Percentiles rank a stretch among this genome's conserved stretches.
phyloP scores from a whole-genome alignment of 371 early-diverging fungal genomes.

The Mortierella sp. region DNA sequence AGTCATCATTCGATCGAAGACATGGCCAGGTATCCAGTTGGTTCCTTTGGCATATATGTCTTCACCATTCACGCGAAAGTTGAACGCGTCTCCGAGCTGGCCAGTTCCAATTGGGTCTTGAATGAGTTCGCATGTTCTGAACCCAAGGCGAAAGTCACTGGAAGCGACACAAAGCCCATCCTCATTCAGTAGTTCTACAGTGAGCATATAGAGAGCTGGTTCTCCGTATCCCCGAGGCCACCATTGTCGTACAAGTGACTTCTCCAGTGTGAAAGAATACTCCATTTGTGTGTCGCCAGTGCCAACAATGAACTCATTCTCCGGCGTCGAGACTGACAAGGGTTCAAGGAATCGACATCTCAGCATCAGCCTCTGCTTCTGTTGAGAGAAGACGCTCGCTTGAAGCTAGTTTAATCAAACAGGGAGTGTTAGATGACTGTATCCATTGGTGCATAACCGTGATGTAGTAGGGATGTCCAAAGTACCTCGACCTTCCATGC shows the following conservation, averaged over 20 bases:
- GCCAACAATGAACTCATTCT: background rate
- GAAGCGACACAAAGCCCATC: slow-evolving; percentile 9
- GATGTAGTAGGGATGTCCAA: background rate
- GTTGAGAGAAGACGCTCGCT: background rate
- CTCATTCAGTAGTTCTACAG: slow-evolving; percentile 27
- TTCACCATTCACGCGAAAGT: slow-evolving; percentile 59
- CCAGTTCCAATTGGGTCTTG: slow-evolving; percentile 20
- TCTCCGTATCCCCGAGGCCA: slow-evolving; percentile 59
- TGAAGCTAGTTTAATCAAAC: background rate
- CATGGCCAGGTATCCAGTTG: slow-evolving; percentile 68
- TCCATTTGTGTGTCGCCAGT: background rate
- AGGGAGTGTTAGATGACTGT: background rate
- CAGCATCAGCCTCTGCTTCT: background rate
- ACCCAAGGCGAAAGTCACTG: slow-evolving; percentile 23
- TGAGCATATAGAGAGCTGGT: slow-evolving; percentile 48
- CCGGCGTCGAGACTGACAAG: slow-evolving; percentile 1
- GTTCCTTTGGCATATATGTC: slow-evolving; percentile 57
- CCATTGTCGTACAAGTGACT: slow-evolving; percentile 38
- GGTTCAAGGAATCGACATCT: background rate
- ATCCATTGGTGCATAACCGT: background rate
- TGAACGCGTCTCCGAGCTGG: slow-evolving; percentile 56
- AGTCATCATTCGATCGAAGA: slow-evolving; percentile 36
- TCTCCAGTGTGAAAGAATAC: background rate
- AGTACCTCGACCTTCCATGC: slow-evolving; percentile 32
- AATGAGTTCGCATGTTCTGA: slow-evolving; percentile 31